Conservation (phyloP, 2,329 filamentous ascomycete genomes). For the Fusarium drepaniforme region DNA sequence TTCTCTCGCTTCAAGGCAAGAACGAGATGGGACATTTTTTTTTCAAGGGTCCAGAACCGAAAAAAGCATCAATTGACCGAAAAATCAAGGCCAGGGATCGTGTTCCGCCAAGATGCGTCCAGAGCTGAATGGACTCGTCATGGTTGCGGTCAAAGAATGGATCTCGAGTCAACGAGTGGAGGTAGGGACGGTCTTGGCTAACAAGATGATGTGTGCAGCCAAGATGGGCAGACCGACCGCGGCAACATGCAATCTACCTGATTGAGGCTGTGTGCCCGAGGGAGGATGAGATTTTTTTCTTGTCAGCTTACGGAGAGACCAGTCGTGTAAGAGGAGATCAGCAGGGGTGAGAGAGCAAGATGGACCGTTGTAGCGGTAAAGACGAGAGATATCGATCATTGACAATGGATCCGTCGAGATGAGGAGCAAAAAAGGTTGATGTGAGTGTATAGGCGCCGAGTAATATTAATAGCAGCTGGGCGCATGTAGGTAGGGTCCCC, state of each 20-base stretch:
- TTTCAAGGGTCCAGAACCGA: not conserved
- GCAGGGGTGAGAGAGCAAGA: not conserved
- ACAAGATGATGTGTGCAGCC: not conserved
- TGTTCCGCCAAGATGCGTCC: not conserved
- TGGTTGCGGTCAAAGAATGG: slow-evolving; percentile 1
- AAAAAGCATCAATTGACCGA: not conserved
- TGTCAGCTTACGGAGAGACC: slow-evolving; percentile 4
- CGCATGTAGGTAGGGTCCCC: not conserved
- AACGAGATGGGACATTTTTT: not conserved
- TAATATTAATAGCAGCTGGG: not conserved
- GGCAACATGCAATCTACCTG: not conserved
- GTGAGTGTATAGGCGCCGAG: not conserved
- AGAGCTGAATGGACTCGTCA: slow-evolving; percentile 1
- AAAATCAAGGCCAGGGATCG: not conserved
- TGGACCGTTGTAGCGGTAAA: not conserved
- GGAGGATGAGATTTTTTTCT: not conserved
- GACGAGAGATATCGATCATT: not conserved
- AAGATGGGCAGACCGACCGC: slow-evolving; percentile 5
- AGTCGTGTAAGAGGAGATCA: not conserved
- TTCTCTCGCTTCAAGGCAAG: not conserved
- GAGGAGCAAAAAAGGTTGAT: not conserved
- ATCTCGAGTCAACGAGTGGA: not conserved
- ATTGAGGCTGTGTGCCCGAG: slow-evolving; percentile 5
- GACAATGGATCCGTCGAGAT: not conserved
- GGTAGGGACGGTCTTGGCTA: not conserved